Evolutionary conservation across 768 basidiomycete genomes (phyloP), one percentile per base, ranked within the genome.

Genomic region (Panus rudis): DNA sequence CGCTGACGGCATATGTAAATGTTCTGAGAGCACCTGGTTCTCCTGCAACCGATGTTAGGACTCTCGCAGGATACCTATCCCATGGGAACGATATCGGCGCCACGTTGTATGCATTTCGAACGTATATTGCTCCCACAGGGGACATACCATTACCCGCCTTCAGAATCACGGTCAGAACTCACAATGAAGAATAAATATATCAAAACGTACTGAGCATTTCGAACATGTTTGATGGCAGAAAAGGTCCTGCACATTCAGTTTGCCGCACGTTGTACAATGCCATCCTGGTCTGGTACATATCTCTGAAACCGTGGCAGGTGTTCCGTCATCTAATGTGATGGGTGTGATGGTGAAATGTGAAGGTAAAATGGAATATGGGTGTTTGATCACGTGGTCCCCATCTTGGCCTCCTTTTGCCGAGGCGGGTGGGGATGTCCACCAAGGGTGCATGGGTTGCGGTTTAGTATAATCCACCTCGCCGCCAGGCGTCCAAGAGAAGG

Each of bases 351-450:
- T 32, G 4, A 50, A 23, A 17, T 47, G 37, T 25, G 19, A 20
- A 6, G 49, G 49, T 20, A 50, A 41, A 26, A 50, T 44, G 14
- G 49, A 38, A 33, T 50, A 47, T n/a, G 45, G 49, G 21, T 35
- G 16, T 17, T 8, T 8, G 21, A 17, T 7, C 21, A 17, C 14
- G 42, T 23, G n/a, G 43, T 26, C 37, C 34, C 41, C 5, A 12
- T 13, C 39, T 42, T 30, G 10, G 22, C 10, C 16, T 34, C 20
- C n/a, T 13, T 38, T 27, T 8, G 39, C 11, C 10, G 35, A 16
- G 2, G 31, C 23, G 23, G 39, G 13, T 14, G 31, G n/a, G 13
- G 41, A 14, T 6, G 13, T 7, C 49, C 41, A 43, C 49, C 49
- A 50, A 5, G 45, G 45, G 21, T 19, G 13, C 4, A 17, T 12